Base-by-base conservation (phyloP, 164 flowering plant genomes). In the Brasenia schreberi region DNA sequence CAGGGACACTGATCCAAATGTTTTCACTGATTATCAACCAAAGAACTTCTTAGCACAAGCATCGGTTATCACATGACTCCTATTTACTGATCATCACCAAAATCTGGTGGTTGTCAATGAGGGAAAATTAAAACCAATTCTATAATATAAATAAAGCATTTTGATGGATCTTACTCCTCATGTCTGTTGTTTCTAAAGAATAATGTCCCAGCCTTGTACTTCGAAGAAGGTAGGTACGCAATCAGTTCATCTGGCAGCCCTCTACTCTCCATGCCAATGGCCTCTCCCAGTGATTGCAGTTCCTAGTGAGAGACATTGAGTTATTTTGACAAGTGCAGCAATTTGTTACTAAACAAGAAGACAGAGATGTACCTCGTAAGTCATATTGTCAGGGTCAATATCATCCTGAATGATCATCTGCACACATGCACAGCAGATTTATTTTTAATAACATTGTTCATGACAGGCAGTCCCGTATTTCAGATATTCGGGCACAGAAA, bases 181-280 rank as follows among this genome's bases (percentile, higher is more conserved):
- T 65, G 72, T 16, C 75, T 67, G 33, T 70, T 76, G 64, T 78
- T 78, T 66, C 60, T 77, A 27, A 81, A 71, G 71, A 78, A 81
- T 58, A 73, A 68, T n/a, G 80, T 27, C 18, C 63, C 74, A 49
- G 68, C 66, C 68, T 81, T 81, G 72, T 76, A 73, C 66, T 71
- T 81, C 52, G 43, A 72, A 53, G 78, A 64, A 60, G 73, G 78
- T 74, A 81, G 75, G 56, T 69, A 77, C 64, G 77, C 59, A 64
- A 81, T 75, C 43, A 74, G 65, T 73, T 81, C 84, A 7, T 81
- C 79, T 5, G 79, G 72, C 66, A 81, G 66, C 56, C 84, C 84
- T 71, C 68, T 67, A 65, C 73, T 75, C 69, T 75, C 68, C 52
- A 67, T 73, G 64, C 84, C 84, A 65, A 78, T 62, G 52, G 72